These are phyloP conservation scores for Aspergillus amoenus DNA, from an alignment of 2,329 filamentous ascomycete genomes.

Conservation along the genomic window DNA sequence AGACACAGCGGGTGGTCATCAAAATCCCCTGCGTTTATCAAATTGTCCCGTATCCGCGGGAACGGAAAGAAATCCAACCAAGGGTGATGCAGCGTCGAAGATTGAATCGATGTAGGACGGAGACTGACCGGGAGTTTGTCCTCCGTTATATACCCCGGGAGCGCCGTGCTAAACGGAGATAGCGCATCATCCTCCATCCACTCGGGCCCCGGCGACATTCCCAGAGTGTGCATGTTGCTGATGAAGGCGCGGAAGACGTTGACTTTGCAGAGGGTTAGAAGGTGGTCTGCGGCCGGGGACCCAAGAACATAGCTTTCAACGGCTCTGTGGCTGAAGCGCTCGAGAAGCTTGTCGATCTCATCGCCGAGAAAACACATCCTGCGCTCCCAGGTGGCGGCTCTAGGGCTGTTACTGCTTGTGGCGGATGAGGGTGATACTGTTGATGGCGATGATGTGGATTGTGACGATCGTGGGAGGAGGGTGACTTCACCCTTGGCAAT, in stretches of 20 bases:
- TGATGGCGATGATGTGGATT: not conserved
- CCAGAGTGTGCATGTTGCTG: constrained; percentile 29
- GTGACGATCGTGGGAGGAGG: not conserved
- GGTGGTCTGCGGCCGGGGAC: constrained; percentile 30
- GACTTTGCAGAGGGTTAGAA: constrained; percentile 34
- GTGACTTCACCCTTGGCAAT: constrained; percentile 7
- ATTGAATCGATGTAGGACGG: constrained; percentile 42
- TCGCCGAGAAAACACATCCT: constrained; percentile 2
- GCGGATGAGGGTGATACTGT: not conserved
- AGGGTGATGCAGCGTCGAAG: constrained; percentile 41
- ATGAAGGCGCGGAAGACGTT: constrained; percentile 38
- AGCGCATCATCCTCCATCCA: constrained; percentile 30
- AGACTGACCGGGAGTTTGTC: constrained; percentile 27
- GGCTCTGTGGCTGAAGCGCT: constrained; percentile 22
- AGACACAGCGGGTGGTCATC: constrained; percentile 27
- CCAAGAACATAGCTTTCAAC: constrained; percentile 27
- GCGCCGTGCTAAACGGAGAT: constrained; percentile 24
- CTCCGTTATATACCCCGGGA: constrained; percentile 9
- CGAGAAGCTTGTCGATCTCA: constrained; percentile 14
- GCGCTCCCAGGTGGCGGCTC: not conserved
- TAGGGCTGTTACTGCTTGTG: not conserved
- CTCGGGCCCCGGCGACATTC: constrained; percentile 16
- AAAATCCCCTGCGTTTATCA: constrained; percentile 31
- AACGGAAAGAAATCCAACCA: constrained; percentile 36
- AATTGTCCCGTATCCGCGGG: constrained; percentile 42